Evolutionary conservation across 2,329 filamentous ascomycete genomes (phyloP).

Genomic region (Aureobasidium uvarum): DNA sequence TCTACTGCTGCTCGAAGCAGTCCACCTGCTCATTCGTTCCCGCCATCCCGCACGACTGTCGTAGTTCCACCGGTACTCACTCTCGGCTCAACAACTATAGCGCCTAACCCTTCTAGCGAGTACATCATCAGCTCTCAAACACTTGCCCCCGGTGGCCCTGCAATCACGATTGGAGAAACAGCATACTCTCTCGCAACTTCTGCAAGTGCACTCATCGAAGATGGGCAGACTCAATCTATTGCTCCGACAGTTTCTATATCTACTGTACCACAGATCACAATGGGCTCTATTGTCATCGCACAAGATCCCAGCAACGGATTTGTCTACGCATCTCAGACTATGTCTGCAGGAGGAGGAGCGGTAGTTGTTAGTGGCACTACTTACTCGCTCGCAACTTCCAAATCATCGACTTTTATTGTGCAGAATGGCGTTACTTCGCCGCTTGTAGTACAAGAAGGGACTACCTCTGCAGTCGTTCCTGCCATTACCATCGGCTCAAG

Average conservation of each 20-base stretch:
- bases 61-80: background rate
- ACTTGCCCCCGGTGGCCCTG: conserved; percentile 25
- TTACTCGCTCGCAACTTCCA: conserved; percentile 3
- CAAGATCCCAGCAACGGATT: background rate
- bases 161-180: conserved; percentile 15
- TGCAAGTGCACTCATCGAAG: background rate
- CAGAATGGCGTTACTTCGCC: background rate
- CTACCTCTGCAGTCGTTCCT: background rate
- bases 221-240: background rate
- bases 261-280: background rate
- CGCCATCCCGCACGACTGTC: background rate
- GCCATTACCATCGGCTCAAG: background rate
- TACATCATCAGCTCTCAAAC: conserved; percentile 28
- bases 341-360: conserved; percentile 24
- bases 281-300: background rate
- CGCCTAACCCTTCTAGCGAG: background rate
- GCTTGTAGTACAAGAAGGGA: background rate
- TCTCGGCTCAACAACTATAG: background rate
- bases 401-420: background rate
- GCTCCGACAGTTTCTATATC: background rate
- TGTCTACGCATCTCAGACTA: conserved; percentile 20
- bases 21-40: background rate
- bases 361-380: conserved; percentile 20
- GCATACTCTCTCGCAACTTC: conserved; percentile 6
- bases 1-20: background rate